Evolutionary conservation across 805 yeast species (phyloP), one percentile per base, ranked within the genome.

Genomic region (Kodamaea hsintzibuensis): DNA sequence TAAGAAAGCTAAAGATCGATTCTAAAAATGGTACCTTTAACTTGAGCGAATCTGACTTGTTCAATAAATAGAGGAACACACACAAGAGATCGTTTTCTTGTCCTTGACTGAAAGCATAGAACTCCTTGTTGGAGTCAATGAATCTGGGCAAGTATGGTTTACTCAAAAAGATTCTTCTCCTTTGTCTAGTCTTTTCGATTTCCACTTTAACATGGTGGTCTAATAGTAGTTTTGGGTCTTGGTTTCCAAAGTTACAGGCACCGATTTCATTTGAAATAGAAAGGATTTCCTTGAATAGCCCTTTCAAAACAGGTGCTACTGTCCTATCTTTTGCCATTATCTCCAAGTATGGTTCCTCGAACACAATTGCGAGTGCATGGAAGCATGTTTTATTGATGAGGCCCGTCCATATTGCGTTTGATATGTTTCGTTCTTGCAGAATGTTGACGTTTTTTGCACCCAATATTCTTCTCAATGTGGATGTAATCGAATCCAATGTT

Each of bases 51-150:
- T 51, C 53, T 9, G 62, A 56, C n/a, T 47, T 35, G 7, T 51
- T 35, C 38, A 57, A 49, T 18, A 58, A 45, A 12, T 45, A 47
- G 12, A 25, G 33, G 12, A 55, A 50, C 10, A 51, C 9, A 25
- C 19, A 19, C 17, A 43, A 35, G 6, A 55, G 50, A 42, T 51
- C 47, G 16, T 51, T 37, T 38, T 54, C 55, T n/a, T 44, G 48
- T n/a, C 60, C 60, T 33, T 53, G 55, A 16, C 55, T 52, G 42
- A 54, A 59, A 43, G 59, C 57, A 39, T 57, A 61, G 14, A 57
- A 55, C 4, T 52, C 35, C 39, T 42, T 55, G 19, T 56, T 53
- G n/a, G 55, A 47, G 8, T 53, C 57, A 30, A 60, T 55, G 25
- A 40, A 52, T 16, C 52, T 46, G 9, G 65, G 62, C 6, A 58